Conservation (phyloP, 2,329 filamentous ascomycete genomes). For the Fusarium caatingaense region DNA sequence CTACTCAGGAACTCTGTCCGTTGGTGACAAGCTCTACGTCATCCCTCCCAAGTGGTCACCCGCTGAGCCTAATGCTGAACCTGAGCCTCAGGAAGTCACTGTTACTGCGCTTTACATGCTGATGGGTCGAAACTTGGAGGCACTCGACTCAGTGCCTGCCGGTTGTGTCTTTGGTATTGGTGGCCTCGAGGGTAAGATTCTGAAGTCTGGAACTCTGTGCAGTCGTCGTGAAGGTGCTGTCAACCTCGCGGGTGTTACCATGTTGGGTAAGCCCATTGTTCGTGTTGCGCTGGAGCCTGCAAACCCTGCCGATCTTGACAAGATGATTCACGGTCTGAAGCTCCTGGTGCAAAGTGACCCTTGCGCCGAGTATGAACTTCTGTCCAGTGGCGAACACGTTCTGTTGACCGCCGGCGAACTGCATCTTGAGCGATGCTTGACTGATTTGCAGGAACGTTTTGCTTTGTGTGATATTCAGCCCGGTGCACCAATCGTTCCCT, state of each 20-base stretch:
- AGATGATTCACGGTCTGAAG: conserved; percentile 90
- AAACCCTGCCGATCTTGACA: conserved; percentile 89
- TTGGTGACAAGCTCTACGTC: conserved; percentile 92
- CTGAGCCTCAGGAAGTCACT: conserved; percentile 83
- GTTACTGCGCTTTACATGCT: conserved; percentile 92
- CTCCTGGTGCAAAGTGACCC: conserved; percentile 94
- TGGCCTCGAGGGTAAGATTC: conserved; percentile 89
- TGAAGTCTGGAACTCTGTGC: conserved; percentile 95
- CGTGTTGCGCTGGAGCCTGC: conserved; percentile 94
- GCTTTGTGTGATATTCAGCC: conserved; percentile 95
- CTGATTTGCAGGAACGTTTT: conserved; percentile 91
- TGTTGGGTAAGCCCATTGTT: conserved; percentile 89
- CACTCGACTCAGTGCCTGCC: conserved; percentile 85
- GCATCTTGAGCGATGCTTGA: conserved; percentile 92
- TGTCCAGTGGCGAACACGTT: conserved; percentile 93
- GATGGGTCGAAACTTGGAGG: conserved; percentile 91
- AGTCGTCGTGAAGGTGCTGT: conserved; percentile 86
- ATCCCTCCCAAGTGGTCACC: conserved; percentile 94
- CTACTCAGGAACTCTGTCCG: conserved; percentile 88
- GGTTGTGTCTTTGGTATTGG: conserved; percentile 96
- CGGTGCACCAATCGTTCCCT: conserved; percentile 93
- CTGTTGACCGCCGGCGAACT: conserved; percentile 93
- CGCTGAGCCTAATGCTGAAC: conserved; percentile 75
- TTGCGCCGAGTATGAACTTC: conserved; percentile 94
- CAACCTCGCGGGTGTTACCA: conserved; percentile 86